These are phyloP conservation scores for Grosmannia huntii DNA, from an alignment of 2,329 filamentous ascomycete species.

Conservation along the genomic window DNA sequence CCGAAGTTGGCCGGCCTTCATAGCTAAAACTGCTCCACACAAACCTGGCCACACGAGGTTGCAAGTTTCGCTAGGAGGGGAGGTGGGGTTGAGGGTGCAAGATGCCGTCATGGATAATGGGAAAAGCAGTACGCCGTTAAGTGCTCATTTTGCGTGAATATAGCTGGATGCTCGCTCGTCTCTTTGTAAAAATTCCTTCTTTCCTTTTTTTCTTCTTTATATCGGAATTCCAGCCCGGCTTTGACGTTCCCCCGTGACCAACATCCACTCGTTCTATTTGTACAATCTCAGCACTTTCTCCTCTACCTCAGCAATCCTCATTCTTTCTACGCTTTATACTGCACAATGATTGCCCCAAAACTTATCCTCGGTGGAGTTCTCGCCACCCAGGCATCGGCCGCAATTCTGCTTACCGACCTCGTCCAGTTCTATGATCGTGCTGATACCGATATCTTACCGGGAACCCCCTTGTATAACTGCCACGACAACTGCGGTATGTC, in stretches of 20 bases:
- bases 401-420: not conserved
- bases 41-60: not conserved
- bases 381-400: slow-evolving; percentile 6
- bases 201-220: not conserved
- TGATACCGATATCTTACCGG: slow-evolving; percentile 21
- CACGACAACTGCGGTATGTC: slow-evolving; percentile 30
- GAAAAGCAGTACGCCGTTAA: not conserved
- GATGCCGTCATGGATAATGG: too few relatives aligned
- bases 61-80: too few relatives aligned
- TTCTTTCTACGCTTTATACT: too few relatives aligned
- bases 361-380: not conserved
- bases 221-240: too few relatives aligned
- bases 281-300: not conserved
- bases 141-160: not conserved
- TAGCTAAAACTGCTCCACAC: not conserved
- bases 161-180: not conserved
- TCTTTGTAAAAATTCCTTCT: not conserved
- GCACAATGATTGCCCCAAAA: not conserved
- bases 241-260: not conserved
- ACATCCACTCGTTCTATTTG: not conserved
- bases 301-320: not conserved
- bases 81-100: not conserved
- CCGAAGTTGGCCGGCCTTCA: not conserved
- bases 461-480: slow-evolving; percentile 27
- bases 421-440: slow-evolving; percentile 17